Evolutionary conservation across 2,329 filamentous ascomycete species (phyloP), one percentile per base, ranked within the genome.

Genomic region (Hymenotorrendiella dingleyae): DNA sequence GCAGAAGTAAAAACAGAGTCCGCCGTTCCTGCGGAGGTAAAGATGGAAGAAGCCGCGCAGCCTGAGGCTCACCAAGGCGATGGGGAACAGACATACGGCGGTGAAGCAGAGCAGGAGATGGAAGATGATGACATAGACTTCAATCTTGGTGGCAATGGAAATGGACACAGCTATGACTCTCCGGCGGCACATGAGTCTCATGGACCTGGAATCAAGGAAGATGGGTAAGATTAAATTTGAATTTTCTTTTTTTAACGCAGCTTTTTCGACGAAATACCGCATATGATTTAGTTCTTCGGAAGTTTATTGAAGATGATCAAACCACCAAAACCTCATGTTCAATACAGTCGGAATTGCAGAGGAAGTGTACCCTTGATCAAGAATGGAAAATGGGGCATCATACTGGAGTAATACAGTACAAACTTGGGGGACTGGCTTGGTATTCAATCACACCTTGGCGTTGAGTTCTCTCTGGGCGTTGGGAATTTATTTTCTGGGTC

Each of bases 131-230:
- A 79, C 29, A 72, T 79, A 42, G 74, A 78, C 53, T 77, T 78
- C 61, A 76, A 78, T 52, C 62, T 78, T 46, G 72, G 72, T 34
- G n/a, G n/a, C n/a, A n/a, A n/a, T n/a, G n/a, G n/a, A n/a, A 63
- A 62, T 48, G 58, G 60, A 45, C 62, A 54, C 45, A 50, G 47
- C 35, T 57, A 58, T 49, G 54, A 58, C 47, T 53, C 55, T 32
- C 43, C 57, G 30, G 39, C 45, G 27, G 49, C 49, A 5, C 55
- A 62, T 43, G 63, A 67, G 36, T 43, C 60, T 34, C 68, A 70
- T 53, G 78, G 75, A 47, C 80, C 85, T 48, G 84, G 82, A 47
- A 86, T 90, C 44, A 94, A 94, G 67, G 87, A 94, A 78, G 87
- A 94, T 62, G 87, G 87, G 87, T 94, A 82, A 90, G 87, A 80